These are phyloP conservation scores for Monilinia fructicola DNA, from an alignment of 2,329 filamentous ascomycete genomes.

Conservation along the genomic window DNA sequence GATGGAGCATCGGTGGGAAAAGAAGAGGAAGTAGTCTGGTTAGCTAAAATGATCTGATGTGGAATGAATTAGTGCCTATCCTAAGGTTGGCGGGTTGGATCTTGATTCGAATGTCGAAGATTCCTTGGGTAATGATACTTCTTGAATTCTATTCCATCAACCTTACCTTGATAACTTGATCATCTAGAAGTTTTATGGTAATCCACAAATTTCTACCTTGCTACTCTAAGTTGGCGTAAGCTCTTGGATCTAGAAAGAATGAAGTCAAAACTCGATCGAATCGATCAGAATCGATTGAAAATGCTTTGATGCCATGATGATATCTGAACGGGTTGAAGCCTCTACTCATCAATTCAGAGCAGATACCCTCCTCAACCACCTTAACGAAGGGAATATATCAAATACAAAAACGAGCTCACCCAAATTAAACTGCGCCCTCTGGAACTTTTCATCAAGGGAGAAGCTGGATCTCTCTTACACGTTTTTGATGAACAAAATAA, in stretches of 20 bases:
- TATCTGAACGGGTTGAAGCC: background rate
- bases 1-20: background rate
- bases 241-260: background rate
- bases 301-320: background rate
- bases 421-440: background rate
- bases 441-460: background rate
- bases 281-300: background rate
- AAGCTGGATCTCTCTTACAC: background rate
- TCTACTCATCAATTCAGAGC: background rate
- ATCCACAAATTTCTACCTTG: background rate
- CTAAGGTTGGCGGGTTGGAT: background rate
- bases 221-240: background rate
- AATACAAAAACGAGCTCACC: background rate
- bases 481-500: background rate
- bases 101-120: background rate
- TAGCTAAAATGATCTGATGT: background rate
- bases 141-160: background rate
- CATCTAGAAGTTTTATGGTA: background rate
- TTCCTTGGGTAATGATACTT: background rate
- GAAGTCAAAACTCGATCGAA: background rate
- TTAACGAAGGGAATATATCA: background rate
- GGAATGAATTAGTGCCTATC: background rate
- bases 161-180: background rate
- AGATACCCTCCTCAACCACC: background rate
- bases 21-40: background rate